Evolutionary conservation across 2,329 filamentous ascomycete genomes (phyloP).

Genomic region (Claviceps quebecensis): DNA sequence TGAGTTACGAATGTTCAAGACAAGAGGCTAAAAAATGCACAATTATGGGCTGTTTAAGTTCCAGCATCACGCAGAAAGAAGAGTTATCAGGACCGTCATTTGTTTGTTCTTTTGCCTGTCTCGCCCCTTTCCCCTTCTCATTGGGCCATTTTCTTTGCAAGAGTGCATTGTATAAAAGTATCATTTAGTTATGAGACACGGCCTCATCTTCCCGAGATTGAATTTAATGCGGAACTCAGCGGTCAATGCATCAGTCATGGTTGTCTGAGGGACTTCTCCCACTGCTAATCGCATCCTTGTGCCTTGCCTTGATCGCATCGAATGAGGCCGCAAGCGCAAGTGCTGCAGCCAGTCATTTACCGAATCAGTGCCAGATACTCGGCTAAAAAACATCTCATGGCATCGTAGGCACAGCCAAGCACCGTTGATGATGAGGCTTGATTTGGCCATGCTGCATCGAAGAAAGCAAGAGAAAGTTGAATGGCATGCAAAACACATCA

Average conservation of each 20-base stretch:
- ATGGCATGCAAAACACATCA: neutral
- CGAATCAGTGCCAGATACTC: neutral
- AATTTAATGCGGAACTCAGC: slow-evolving; percentile 14
- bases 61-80: neutral
- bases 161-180: neutral
- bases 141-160: neutral
- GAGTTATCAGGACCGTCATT: too few species aligned
- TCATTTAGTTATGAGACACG: neutral
- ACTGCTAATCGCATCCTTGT: slow-evolving; percentile 30
- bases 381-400: neutral
- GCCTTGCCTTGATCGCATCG: slow-evolving; percentile 33
- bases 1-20: neutral
- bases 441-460: too few species aligned
- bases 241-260: slow-evolving; percentile 30
- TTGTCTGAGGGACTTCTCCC: slow-evolving; percentile 28
- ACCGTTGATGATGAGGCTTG: too few species aligned
- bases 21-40: neutral
- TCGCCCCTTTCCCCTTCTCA: neutral
- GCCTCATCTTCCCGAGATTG: neutral
- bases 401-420: neutral
- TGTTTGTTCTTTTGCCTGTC: neutral
- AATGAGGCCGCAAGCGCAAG: slow-evolving; percentile 29
- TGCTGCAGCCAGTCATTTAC: slow-evolving; percentile 27
- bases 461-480: neutral
- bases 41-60: neutral